These are phyloP conservation scores for Hepatocystis sp. DNA, from an alignment of 169 alveolate species.

Conservation along the genomic window DNA sequence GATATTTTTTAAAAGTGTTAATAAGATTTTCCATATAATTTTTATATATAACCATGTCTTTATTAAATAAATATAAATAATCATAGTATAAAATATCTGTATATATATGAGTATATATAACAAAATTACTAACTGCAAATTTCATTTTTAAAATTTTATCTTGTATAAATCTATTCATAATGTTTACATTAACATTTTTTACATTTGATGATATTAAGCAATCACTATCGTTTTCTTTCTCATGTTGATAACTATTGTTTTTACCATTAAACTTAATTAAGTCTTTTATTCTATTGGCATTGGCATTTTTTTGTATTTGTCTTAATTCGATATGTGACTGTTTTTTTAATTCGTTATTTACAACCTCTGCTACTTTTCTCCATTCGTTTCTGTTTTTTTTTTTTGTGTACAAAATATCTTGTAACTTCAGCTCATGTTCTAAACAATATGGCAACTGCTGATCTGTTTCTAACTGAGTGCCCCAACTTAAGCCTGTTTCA, in stretches of 20 bases:
- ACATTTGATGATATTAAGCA: slow-evolving; percentile 37
- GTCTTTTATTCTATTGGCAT: neutral
- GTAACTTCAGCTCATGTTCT: no score
- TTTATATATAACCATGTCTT: slow-evolving; percentile 18
- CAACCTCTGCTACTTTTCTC: no score
- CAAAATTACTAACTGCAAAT: slow-evolving; percentile 23
- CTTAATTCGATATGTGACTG: no score
- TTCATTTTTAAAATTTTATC: slow-evolving; percentile 34
- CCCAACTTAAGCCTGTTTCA: no score
- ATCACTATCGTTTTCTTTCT: neutral
- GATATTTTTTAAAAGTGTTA: slow-evolving; percentile 8
- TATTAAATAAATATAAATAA: slow-evolving; percentile 43
- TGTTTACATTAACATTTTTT: slow-evolving; percentile 18
- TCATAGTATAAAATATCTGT: slow-evolving; percentile 72
- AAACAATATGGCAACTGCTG: no score
- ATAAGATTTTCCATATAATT: slow-evolving; percentile 19
- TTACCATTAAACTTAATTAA: no score
- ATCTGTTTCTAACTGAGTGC: no score
- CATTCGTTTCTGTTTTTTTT: no score
- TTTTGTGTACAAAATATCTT: neutral
- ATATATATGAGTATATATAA: slow-evolving; percentile 58
- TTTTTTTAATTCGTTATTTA: neutral
- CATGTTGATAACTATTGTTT: no score
- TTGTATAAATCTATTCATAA: slow-evolving; percentile 41
- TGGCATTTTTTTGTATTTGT: neutral